Percentiles rank a stretch among this genome's conserved stretches.
Evolutionary conservation across 352 stramenopile species (phyloP).

Genomic region (Phytophthora quininea): DNA sequence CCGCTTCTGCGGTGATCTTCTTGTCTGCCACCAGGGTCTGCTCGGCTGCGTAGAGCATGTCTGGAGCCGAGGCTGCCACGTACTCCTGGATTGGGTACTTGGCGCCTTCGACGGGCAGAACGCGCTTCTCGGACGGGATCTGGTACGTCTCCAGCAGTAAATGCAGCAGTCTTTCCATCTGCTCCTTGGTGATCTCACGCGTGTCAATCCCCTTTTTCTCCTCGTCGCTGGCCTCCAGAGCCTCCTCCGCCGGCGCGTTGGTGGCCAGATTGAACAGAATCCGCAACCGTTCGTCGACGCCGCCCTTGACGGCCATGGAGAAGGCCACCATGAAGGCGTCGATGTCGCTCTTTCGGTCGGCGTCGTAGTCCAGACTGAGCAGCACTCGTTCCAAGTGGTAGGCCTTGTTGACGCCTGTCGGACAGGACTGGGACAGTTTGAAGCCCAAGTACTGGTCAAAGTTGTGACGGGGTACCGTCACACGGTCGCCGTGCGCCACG

Average conservation of each 20-base stretch:
- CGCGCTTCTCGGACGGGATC: conserved; percentile 85
- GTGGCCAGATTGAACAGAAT: conserved; percentile 77
- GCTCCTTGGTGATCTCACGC: conserved; percentile 56
- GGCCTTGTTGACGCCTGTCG: conserved; percentile 65
- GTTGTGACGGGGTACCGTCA: too few species aligned
- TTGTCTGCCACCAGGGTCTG: conserved; percentile 47
- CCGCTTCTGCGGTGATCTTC: conserved; percentile 63
- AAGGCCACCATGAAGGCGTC: conserved; percentile 83
- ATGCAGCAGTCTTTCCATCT: conserved; percentile 69
- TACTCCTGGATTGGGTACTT: conserved; percentile 86
- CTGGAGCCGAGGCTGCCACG: conserved; percentile 40
- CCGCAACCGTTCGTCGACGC: conserved; percentile 67
- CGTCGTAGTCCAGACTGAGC: conserved; percentile 65
- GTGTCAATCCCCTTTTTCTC: conserved; percentile 35
- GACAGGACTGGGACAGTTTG: conserved; percentile 63
- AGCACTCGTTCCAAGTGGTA: conserved; percentile 83
- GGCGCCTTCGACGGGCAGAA: conserved; percentile 64
- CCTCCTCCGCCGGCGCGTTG: conserved; percentile 35
- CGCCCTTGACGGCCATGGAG: conserved; percentile 82
- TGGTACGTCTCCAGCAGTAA: conserved; percentile 81
- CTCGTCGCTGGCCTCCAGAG: conserved; percentile 26
- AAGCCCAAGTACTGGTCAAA: conserved; percentile 79
- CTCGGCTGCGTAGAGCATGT: conserved; percentile 47
- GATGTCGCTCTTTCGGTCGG: conserved; percentile 62
- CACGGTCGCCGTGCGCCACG: too few species aligned